Conservation (phyloP, 2,329 filamentous ascomycete genomes). For the Hypoxylon sp. region DNA sequence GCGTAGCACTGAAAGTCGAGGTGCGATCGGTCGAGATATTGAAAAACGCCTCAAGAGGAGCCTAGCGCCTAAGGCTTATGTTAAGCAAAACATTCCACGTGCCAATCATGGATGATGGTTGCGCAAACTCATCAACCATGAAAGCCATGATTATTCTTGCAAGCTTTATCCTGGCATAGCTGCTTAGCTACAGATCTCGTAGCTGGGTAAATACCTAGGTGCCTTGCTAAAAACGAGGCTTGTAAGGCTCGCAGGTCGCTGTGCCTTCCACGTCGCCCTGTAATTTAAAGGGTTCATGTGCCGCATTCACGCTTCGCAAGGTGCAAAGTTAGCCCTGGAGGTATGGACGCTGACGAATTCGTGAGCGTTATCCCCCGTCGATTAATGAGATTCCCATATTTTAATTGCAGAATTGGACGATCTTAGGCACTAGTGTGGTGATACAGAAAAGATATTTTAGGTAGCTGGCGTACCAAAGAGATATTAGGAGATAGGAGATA, state of each 20-base stretch:
- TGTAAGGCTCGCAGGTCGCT: constrained; percentile 18
- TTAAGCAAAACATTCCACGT: constrained; percentile 29
- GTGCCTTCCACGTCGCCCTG: constrained; percentile 25
- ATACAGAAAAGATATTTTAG: constrained; percentile 30
- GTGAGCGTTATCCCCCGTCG: constrained; percentile 8
- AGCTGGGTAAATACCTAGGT: constrained; percentile 6
- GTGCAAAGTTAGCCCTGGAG: constrained; percentile 3
- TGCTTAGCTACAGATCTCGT: too few species aligned
- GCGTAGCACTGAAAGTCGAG: background rate
- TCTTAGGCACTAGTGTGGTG: constrained; percentile 17
- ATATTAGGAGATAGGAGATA: constrained; percentile 12
- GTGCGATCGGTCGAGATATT: background rate
- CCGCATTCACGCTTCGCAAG: constrained; percentile 6
- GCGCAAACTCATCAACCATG: background rate
- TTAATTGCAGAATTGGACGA: constrained; percentile 26
- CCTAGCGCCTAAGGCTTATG: constrained; percentile 6
- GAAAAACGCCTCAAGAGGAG: constrained; percentile 2
- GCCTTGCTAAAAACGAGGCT: constrained; percentile 2
- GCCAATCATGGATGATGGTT: constrained; percentile 4
- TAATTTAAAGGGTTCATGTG: constrained; percentile 15
- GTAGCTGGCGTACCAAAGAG: background rate
- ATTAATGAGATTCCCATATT: constrained; percentile 9
- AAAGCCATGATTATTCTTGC: constrained; percentile 9
- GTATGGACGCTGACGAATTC: constrained; percentile 25
- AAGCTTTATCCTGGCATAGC: constrained; percentile 5